Evolutionary conservation across 176 grass and related monocot species (phyloP).

Genomic region (Zoysia pacifica): DNA sequence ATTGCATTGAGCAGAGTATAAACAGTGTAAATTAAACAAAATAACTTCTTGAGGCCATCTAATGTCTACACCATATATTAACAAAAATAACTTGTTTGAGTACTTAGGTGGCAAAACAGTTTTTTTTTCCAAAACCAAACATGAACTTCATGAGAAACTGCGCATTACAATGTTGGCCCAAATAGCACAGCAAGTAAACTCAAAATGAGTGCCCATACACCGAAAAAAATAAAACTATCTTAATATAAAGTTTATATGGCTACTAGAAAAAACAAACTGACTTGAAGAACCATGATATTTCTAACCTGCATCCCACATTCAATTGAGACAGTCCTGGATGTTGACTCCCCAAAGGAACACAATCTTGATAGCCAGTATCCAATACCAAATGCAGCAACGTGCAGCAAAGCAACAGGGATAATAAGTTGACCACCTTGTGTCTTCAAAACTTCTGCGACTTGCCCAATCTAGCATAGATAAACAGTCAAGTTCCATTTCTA

Average conservation of each 20-base stretch:
- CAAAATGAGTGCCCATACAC: background rate
- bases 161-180: background rate
- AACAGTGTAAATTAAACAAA: background rate
- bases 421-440: conserved; percentile 84
- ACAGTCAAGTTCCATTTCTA: background rate
- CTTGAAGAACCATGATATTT: conserved; percentile 19
- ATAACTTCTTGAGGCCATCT: background rate
- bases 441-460: conserved; percentile 88
- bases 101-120: background rate
- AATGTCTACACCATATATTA: conserved; percentile 8
- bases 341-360: conserved; percentile 84
- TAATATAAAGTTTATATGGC: background rate
- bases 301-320: conserved; percentile 98
- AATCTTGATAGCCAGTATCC: conserved; percentile 80
- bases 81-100: background rate
- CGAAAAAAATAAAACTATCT: conserved; percentile 21
- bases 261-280: conserved; percentile 29
- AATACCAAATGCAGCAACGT: conserved; percentile 80
- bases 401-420: conserved; percentile 77
- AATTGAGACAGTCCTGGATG: conserved; percentile 92
- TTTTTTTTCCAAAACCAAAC: background rate
- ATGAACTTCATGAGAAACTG: conserved; percentile 10
- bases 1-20: background rate
- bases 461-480: conserved; percentile 71
- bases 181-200: background rate